phyloP scores from a whole-genome alignment of 257 asterid genomes.

The Hygrophila difformis region DNA sequence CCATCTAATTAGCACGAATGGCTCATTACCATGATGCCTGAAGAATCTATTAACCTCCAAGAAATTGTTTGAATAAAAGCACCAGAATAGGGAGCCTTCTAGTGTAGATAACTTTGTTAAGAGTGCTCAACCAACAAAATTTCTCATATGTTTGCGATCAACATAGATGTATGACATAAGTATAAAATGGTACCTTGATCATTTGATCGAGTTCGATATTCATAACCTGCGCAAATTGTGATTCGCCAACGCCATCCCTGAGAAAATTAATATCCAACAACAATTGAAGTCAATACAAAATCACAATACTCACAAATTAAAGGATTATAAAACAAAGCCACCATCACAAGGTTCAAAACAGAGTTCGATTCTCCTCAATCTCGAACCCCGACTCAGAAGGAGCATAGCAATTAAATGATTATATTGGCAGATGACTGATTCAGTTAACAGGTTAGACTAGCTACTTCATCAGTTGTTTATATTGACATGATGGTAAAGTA shows the following conservation, averaged over 20 bases:
- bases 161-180: neutral
- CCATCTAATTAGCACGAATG: constrained; percentile 6
- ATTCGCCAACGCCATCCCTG: constrained; percentile 98
- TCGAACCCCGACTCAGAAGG: no score
- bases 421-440: no score
- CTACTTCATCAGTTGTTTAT: no score
- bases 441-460: no score
- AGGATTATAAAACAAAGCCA: no score
- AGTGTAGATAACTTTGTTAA: neutral
- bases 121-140: neutral
- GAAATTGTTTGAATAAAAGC: neutral
- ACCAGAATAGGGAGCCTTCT: neutral
- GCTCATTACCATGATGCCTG: no score
- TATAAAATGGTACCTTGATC: constrained; percentile 54
- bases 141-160: neutral
- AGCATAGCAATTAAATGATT: no score
- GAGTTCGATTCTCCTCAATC: no score
- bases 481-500: no score
- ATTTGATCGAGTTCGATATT: constrained; percentile 77
- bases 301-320: no score
- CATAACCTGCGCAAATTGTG: constrained; percentile 77
- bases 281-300: no score
- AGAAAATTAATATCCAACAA: constrained; percentile 13
- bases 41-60: neutral
- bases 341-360: no score